These are phyloP conservation scores for Puccinia hordei DNA, from an alignment of 1,284 basidiomycete genomes.

Conservation along the genomic window DNA sequence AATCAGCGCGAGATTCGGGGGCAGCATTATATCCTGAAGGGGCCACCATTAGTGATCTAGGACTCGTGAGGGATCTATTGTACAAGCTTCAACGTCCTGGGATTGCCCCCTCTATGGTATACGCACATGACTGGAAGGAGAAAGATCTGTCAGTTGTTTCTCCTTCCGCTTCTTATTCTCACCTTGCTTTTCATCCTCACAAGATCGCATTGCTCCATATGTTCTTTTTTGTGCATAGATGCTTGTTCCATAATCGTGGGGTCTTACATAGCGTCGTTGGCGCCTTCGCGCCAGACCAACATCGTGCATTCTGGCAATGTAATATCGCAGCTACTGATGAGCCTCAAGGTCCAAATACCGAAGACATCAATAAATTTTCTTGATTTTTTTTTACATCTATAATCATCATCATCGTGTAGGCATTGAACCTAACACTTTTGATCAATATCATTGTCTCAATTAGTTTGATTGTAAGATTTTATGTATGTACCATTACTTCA, in stretches of 20 bases:
- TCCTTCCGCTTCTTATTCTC: neutral
- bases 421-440: too few species aligned
- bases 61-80: slow-evolving; percentile 70
- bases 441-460: too few species aligned
- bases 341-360: slow-evolving; percentile 67
- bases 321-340: slow-evolving; percentile 75
- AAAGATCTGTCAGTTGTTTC: slow-evolving; percentile 68
- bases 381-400: slow-evolving; percentile 57
- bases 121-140: slow-evolving; percentile 66
- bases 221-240: neutral
- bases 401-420: neutral
- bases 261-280: slow-evolving; percentile 77
- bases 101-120: slow-evolving; percentile 67
- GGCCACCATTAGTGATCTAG: slow-evolving; percentile 70
- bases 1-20: slow-evolving; percentile 66
- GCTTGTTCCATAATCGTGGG: slow-evolving; percentile 66
- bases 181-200: neutral
- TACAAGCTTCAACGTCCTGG: slow-evolving; percentile 79
- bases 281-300: slow-evolving; percentile 70
- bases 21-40: slow-evolving; percentile 72
- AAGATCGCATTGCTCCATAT: neutral
- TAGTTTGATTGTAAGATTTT: too few species aligned
- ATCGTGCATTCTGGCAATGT: slow-evolving; percentile 71
- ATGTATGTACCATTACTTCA: too few species aligned
- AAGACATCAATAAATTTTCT: slow-evolving; percentile 69